These are phyloP conservation scores for Ramalina intermedia DNA, from an alignment of 495 filamentous ascomycete genomes.

Conservation along the genomic window DNA sequence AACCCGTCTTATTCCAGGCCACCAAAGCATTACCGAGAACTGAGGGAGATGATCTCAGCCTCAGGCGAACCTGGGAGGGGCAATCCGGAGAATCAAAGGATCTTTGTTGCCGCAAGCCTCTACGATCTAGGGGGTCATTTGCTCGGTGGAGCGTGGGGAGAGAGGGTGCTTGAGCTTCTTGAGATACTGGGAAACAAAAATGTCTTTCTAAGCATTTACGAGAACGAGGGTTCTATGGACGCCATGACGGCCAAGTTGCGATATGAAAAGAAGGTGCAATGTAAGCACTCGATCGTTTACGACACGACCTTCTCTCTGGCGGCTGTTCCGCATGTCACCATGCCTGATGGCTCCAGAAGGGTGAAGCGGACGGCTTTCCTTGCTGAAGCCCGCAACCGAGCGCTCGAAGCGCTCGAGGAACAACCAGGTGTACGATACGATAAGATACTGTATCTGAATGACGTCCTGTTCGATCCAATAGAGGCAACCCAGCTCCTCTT, in stretches of 20 bases:
- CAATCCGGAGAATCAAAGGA: constrained; percentile 48
- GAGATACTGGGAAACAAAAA: constrained; percentile 40
- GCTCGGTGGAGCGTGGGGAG: constrained; percentile 51
- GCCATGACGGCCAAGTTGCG: constrained; percentile 29
- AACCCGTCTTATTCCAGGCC: constrained; percentile 45
- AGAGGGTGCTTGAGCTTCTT: constrained; percentile 45
- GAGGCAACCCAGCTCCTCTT: constrained; percentile 62
- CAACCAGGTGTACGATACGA: constrained; percentile 33
- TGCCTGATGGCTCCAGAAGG: constrained; percentile 46
- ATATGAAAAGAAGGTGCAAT: constrained; percentile 29
- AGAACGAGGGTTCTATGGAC: constrained; percentile 49
- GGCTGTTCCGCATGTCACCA: constrained; percentile 37
- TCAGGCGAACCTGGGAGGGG: constrained; percentile 36
- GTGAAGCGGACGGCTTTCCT: constrained; percentile 62
- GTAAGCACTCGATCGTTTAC: constrained; percentile 38
- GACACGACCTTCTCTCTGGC: constrained; percentile 38
- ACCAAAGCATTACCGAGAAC: constrained; percentile 32
- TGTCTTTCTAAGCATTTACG: constrained; percentile 44
- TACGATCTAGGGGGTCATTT: constrained; percentile 48
- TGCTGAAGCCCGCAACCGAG: constrained; percentile 65
- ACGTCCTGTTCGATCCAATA: constrained; percentile 55
- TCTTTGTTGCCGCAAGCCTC: constrained; percentile 65
- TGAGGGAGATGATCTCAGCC: constrained; percentile 24
- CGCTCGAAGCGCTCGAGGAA: constrained; percentile 46
- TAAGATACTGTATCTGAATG: constrained; percentile 63